These are phyloP conservation scores for Trametes elegans DNA, from an alignment of 768 basidiomycete species.

Conservation along the genomic window DNA sequence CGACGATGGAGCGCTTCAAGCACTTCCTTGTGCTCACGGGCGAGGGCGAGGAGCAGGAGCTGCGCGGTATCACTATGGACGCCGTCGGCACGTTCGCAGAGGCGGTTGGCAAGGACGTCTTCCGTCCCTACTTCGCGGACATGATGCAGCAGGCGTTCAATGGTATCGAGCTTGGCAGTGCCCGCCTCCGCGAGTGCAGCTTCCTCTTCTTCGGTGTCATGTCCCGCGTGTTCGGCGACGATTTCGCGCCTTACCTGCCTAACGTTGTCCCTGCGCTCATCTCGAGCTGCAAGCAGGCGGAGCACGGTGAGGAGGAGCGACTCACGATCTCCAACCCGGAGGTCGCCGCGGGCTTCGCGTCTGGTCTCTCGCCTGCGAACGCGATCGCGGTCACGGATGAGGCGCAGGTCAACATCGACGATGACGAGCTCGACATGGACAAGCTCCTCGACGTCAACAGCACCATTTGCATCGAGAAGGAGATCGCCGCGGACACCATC, in stretches of 20 bases:
- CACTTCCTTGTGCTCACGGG: constrained; percentile 84
- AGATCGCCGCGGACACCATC: constrained; percentile 96
- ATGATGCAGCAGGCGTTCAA: constrained; percentile 96
- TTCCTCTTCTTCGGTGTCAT: constrained; percentile 99
- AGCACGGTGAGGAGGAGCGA: constrained; percentile 62
- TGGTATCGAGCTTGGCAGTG: constrained; percentile 82
- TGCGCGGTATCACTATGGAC: constrained; percentile 97
- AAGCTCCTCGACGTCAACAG: constrained; percentile 92
- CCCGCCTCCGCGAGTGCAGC: constrained; percentile 88
- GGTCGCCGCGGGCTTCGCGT: constrained; percentile 60
- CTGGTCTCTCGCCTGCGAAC: constrained; percentile 70
- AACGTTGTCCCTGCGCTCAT: constrained; percentile 86
- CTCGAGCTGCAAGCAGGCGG: constrained; percentile 76
- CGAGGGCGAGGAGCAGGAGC: constrained; percentile 90
- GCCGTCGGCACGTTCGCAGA: constrained; percentile 98
- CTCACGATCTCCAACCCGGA: constrained; percentile 55
- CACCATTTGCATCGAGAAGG: constrained; percentile 97
- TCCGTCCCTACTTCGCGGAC: constrained; percentile 93
- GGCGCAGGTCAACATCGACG: constrained; percentile 60
- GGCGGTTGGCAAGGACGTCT: constrained; percentile 90
- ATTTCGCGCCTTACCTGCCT: constrained; percentile 86
- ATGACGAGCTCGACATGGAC: constrained; percentile 67
- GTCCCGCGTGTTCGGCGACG: constrained; percentile 94
- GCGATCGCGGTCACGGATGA: constrained; percentile 66
- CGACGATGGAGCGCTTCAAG: constrained; percentile 84